Conservation (phyloP, 495 filamentous ascomycete species). For the Neurospora tetrasperma region DNA sequence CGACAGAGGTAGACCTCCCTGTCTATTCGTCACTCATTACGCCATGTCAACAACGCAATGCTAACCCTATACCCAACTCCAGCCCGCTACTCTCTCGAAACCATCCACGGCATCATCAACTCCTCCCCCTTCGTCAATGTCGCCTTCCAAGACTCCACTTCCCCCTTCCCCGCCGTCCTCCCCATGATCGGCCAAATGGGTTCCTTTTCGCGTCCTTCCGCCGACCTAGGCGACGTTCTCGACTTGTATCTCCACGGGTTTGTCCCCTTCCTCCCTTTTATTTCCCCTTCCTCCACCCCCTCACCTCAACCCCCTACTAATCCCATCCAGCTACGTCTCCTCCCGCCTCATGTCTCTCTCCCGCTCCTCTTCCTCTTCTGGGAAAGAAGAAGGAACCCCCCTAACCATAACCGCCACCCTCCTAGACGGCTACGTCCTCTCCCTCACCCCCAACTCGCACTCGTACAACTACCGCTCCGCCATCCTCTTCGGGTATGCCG, state of each 20-base stretch:
- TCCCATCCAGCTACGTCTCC: constrained; percentile 48
- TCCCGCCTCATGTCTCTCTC: constrained; percentile 75
- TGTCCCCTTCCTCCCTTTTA: background rate
- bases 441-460: constrained; percentile 69
- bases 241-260: constrained; percentile 78
- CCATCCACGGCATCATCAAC: constrained; percentile 78
- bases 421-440: constrained; percentile 65
- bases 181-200: constrained; percentile 88
- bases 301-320: no score
- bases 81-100: constrained; percentile 65
- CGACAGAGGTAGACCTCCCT: no score
- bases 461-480: constrained; percentile 87
- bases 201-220: constrained; percentile 54
- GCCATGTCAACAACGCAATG: no score
- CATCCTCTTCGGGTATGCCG: constrained; percentile 65
- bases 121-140: constrained; percentile 67
- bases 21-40: no score
- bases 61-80: no score
- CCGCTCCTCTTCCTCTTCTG: no score
- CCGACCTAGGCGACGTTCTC: constrained; percentile 51
- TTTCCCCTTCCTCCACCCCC: background rate
- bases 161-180: constrained; percentile 65
- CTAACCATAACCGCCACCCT: constrained; percentile 53
- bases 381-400: constrained; percentile 50
- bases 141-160: constrained; percentile 57